Conservation (phyloP, 345 rosid genomes). For the Aquilaria yunnanensis region DNA sequence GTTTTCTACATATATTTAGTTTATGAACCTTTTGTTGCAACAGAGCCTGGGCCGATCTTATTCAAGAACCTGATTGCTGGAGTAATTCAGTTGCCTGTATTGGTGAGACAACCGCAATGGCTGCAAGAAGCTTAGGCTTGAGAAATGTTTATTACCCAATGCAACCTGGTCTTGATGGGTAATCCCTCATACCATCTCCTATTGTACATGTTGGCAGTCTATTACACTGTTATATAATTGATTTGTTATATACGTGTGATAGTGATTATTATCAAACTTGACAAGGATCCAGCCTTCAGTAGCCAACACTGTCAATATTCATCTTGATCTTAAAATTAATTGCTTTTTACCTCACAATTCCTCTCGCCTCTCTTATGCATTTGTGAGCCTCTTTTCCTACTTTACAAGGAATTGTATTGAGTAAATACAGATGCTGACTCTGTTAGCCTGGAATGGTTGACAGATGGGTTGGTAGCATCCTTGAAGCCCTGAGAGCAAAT, state of each 20-base stretch:
- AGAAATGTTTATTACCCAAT: conserved; percentile 59
- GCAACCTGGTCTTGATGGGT: conserved; percentile 86
- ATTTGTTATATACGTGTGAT: no score
- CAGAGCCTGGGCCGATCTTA: conserved; percentile 71
- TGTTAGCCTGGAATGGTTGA: conserved; percentile 8
- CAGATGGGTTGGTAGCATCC: conserved; percentile 79
- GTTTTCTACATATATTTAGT: conserved; percentile 7
- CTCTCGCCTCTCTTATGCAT: no score
- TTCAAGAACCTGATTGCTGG: conserved; percentile 42
- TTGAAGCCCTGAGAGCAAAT: conserved; percentile 49
- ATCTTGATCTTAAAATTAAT: not conserved
- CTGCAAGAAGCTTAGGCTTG: conserved; percentile 67
- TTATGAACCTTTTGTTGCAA: conserved; percentile 9
- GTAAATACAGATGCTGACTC: not conserved
- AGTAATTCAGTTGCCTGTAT: conserved; percentile 64
- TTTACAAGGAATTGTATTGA: not conserved
- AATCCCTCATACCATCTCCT: conserved; percentile 8
- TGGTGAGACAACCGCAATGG: conserved; percentile 85
- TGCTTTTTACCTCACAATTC: not conserved
- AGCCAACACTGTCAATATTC: not conserved
- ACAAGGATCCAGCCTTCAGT: no score
- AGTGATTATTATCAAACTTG: no score
- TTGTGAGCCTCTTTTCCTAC: no score
- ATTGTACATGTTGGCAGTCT: no score
- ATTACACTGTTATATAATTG: no score